Conservation (phyloP, 148 eudicot species). For the Gaultheria prostrata region DNA sequence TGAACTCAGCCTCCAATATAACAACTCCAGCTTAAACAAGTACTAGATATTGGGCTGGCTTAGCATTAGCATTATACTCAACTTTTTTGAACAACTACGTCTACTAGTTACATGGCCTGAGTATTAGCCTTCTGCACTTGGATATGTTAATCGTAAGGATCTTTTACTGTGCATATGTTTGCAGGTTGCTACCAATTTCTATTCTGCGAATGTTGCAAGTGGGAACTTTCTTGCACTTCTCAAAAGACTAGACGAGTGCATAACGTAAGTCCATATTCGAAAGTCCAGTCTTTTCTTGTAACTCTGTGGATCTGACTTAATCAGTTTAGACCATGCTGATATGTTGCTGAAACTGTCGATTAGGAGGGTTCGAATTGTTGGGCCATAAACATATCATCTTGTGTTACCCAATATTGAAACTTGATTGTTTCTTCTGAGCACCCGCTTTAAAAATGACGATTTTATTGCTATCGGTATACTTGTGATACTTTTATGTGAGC, state of each 20-base stretch:
- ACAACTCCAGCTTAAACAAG: background rate
- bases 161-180: constrained; percentile 19
- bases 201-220: constrained; percentile 82
- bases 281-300: background rate
- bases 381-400: background rate
- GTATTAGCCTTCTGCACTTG: background rate
- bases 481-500: background rate
- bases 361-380: background rate
- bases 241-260: constrained; percentile 93
- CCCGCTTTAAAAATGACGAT: background rate
- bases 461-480: background rate
- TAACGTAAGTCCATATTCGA: constrained; percentile 58
- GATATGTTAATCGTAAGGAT: background rate
- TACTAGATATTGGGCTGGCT: background rate
- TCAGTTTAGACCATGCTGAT: background rate
- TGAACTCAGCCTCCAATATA: too few relatives aligned
- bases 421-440: constrained; percentile 1
- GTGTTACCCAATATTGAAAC: background rate
- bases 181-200: constrained; percentile 91
- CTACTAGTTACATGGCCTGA: background rate
- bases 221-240: constrained; percentile 83
- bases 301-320: background rate
- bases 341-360: background rate
- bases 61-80: background rate
- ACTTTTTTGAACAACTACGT: too few relatives aligned